These are phyloP conservation scores for Aspergillus phoenicis DNA, from an alignment of 2,329 filamentous ascomycete species.

Conservation along the genomic window DNA sequence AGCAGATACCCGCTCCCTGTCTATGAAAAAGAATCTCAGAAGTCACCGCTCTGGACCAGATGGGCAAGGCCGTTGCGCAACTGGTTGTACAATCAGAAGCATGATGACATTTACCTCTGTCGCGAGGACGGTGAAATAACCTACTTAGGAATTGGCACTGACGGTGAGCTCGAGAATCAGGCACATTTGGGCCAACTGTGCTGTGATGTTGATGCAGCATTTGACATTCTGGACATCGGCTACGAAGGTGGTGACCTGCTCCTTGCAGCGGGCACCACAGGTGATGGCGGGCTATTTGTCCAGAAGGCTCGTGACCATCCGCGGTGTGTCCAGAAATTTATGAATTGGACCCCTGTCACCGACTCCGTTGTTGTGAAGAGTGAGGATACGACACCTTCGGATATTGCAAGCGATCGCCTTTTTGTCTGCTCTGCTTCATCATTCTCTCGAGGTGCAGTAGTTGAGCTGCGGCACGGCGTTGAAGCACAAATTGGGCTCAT, in stretches of 20 bases:
- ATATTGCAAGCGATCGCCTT: slow-evolving; percentile 56
- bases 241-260: slow-evolving; percentile 73
- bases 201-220: slow-evolving; percentile 77
- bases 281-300: slow-evolving; percentile 75
- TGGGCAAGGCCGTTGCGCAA: slow-evolving; percentile 80
- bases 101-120: slow-evolving; percentile 82
- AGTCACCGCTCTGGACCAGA: slow-evolving; percentile 70
- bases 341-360: slow-evolving; percentile 60
- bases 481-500: slow-evolving; percentile 64
- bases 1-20: slow-evolving; percentile 35
- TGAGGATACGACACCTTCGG: slow-evolving; percentile 19
- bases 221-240: slow-evolving; percentile 69
- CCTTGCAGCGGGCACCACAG: slow-evolving; percentile 75
- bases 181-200: slow-evolving; percentile 66
- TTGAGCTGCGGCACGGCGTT: slow-evolving; percentile 70
- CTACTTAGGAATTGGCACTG: slow-evolving; percentile 68
- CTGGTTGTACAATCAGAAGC: slow-evolving; percentile 60
- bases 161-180: slow-evolving; percentile 56
- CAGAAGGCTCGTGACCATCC: slow-evolving; percentile 62
- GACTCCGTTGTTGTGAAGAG: slow-evolving; percentile 45
- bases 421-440: slow-evolving; percentile 70
- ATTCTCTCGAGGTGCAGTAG: slow-evolving; percentile 60
- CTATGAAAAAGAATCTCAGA: slow-evolving; percentile 27
- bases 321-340: slow-evolving; percentile 62
- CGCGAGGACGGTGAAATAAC: slow-evolving; percentile 83